Evolutionary conservation across 495 filamentous ascomycete species (phyloP), one percentile per base, ranked within the genome.

Genomic region (Aspergillus egyptiacus): DNA sequence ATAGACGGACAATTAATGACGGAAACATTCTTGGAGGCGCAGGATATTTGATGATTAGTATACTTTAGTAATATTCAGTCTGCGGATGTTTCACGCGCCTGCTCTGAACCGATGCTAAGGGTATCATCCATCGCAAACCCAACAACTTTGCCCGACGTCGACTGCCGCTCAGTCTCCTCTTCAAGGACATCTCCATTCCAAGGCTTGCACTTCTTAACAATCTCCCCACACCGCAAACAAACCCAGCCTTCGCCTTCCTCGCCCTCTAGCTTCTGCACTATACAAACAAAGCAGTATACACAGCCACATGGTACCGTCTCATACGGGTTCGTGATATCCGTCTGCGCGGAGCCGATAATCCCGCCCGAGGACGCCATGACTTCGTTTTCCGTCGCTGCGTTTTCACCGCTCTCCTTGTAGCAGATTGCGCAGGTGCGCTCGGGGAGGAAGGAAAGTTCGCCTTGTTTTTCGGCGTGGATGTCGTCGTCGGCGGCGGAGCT

Each of bases 341-440:
- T 97, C 38, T 91, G 84, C 13, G 90, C 87, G 9, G 88, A 93
- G 0, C 93, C 91, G 13, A 90, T 71, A 2, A 93, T 79, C 10
- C 89, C 90, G 33, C 79, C 83, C 33, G 77, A 79, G 3, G 77
- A 74, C 5, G 77, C 72, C 2, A 91, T 64, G 4, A 86, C 67
- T 45, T 91, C 86, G 15, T 68, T 79, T 61, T 91, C 89, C 9
- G 81, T 77, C 0, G 76, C 72, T 1, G 80, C 69, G 9, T 70
- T 63, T 0, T 85, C 82, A 56, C 94, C 96, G 57, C 93, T 88
- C 55, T 94, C 89, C 47, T 88, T 81, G 62, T 96, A 96, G 68
- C 93, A 98, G 47, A 98, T 96, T n/a, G 90, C 94, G 64, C 93
- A 98, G 2, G 91, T 97, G 35, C 93, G 74, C 59, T 97, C 90